phyloP scores from a whole-genome alignment of 2,329 filamentous ascomycete genomes.

The Fusarium chuoi region DNA sequence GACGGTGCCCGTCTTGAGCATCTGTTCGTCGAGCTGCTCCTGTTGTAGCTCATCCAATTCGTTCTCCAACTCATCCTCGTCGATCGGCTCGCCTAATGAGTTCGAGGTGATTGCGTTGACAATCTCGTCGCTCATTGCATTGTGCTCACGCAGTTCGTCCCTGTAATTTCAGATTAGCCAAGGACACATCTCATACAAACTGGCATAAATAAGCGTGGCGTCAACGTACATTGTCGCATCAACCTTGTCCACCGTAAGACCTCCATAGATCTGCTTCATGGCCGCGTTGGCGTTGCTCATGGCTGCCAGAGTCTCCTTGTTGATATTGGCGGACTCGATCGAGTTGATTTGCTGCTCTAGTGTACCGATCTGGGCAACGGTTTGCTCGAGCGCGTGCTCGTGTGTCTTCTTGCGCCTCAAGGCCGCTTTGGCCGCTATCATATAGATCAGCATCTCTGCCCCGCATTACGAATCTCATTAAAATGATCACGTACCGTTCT shows the following conservation, averaged over 20 bases:
- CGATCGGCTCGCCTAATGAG: slow-evolving; percentile 73
- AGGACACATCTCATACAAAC: not conserved
- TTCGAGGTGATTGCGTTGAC: slow-evolving; percentile 82
- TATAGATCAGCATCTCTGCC: slow-evolving; percentile 38
- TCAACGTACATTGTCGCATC: slow-evolving; percentile 88
- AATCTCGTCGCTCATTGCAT: slow-evolving; percentile 93
- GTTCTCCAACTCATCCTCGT: slow-evolving; percentile 86
- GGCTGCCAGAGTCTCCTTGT: slow-evolving; percentile 91
- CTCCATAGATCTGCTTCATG: slow-evolving; percentile 93
- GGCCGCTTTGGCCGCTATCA: slow-evolving; percentile 84
- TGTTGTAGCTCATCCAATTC: slow-evolving; percentile 91
- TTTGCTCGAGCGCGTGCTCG: slow-evolving; percentile 92
- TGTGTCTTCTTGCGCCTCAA: slow-evolving; percentile 94
- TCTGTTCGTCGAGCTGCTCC: slow-evolving; percentile 91
- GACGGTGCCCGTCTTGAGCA: slow-evolving; percentile 88
- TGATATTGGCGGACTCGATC: slow-evolving; percentile 98
- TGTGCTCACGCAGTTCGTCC: slow-evolving; percentile 91
- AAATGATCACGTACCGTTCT: slow-evolving; percentile 74
- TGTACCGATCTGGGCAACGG: slow-evolving; percentile 86
- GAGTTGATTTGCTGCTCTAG: slow-evolving; percentile 95
- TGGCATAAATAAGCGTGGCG: not conserved
- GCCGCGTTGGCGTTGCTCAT: slow-evolving; percentile 92
- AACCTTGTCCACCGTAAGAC: slow-evolving; percentile 92
- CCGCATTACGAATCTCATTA: slow-evolving; percentile 12
- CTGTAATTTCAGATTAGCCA: slow-evolving; percentile 60